Evolutionary conservation across 495 filamentous ascomycete species (phyloP).

Genomic region (Xylaria sp.): DNA sequence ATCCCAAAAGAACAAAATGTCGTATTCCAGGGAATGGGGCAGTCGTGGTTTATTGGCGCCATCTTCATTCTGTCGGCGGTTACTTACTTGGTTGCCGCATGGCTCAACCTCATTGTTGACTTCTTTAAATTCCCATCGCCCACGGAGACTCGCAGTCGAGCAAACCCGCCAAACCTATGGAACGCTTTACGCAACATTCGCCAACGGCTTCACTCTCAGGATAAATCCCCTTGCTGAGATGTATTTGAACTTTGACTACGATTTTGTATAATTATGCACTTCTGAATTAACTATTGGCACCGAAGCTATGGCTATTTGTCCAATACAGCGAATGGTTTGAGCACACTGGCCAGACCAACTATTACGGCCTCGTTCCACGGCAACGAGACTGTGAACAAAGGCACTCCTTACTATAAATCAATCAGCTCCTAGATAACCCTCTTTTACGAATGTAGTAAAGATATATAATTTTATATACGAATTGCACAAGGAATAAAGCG

Average conservation of each 20-base stretch:
- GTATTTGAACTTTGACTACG: neutral
- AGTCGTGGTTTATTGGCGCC: constrained; percentile 1
- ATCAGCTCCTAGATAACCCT: too few relatives aligned
- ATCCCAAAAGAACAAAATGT: constrained; percentile 7
- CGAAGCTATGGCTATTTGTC: neutral
- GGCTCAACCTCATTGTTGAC: neutral
- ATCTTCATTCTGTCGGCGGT: neutral
- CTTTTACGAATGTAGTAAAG: too few relatives aligned
- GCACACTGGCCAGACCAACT: too few relatives aligned
- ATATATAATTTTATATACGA: too few relatives aligned
- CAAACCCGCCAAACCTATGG: neutral
- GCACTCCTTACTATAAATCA: too few relatives aligned
- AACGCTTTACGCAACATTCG: neutral
- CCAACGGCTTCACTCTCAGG: neutral
- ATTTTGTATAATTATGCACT: neutral
- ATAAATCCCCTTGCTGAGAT: neutral
- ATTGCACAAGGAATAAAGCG: too few relatives aligned
- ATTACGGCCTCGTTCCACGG: too few relatives aligned
- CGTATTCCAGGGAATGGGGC: neutral
- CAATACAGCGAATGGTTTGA: too few relatives aligned
- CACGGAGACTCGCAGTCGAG: neutral
- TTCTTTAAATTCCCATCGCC: neutral
- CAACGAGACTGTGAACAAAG: too few relatives aligned
- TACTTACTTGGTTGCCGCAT: constrained; percentile 5
- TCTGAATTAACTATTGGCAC: neutral